Evolutionary conservation across 1,284 basidiomycete genomes (phyloP).

Genomic region (Cutaneotrichosporon sp.): DNA sequence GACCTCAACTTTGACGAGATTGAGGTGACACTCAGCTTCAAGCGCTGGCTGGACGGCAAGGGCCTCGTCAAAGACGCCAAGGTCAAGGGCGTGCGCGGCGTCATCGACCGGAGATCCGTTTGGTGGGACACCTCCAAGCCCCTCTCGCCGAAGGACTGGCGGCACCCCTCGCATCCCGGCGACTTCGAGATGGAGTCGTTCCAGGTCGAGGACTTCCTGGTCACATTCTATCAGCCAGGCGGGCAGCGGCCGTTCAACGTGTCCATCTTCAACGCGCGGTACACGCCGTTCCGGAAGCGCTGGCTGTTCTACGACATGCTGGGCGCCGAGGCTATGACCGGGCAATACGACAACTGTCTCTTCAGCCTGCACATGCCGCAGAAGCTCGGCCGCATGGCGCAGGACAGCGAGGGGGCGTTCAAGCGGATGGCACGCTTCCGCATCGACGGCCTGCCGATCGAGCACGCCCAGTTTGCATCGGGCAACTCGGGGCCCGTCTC

Average conservation of each 20-base stretch:
- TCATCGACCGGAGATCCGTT: constrained; percentile 87
- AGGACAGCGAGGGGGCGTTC: constrained; percentile 76
- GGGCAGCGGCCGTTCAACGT: constrained; percentile 92
- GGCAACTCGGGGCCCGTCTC: constrained; percentile 81
- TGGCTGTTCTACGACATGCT: constrained; percentile 96
- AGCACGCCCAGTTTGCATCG: constrained; percentile 87
- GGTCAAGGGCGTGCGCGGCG: constrained; percentile 90
- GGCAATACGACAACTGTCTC: constrained; percentile 96
- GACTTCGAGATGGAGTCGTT: constrained; percentile 93
- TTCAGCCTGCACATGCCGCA: constrained; percentile 97
- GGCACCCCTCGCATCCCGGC: constrained; percentile 70
- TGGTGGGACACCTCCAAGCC: constrained; percentile 79
- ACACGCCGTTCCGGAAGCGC: constrained; percentile 81
- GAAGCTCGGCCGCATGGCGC: constrained; percentile 73
- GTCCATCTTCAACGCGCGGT: constrained; percentile 92
- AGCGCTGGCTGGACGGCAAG: constrained; percentile 93
- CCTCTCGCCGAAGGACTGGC: constrained; percentile 75
- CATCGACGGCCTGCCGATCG: constrained; percentile 95
- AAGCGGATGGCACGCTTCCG: constrained; percentile 92
- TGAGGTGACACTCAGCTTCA: constrained; percentile 92
- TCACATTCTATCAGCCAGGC: constrained; percentile 93
- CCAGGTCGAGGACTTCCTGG: constrained; percentile 85
- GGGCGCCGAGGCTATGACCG: constrained; percentile 89
- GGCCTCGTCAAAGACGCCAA: constrained; percentile 89
- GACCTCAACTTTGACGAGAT: constrained; percentile 91